Conservation (phyloP, 2,329 filamentous ascomycete species). For the Zasmidium citrigriseum region DNA sequence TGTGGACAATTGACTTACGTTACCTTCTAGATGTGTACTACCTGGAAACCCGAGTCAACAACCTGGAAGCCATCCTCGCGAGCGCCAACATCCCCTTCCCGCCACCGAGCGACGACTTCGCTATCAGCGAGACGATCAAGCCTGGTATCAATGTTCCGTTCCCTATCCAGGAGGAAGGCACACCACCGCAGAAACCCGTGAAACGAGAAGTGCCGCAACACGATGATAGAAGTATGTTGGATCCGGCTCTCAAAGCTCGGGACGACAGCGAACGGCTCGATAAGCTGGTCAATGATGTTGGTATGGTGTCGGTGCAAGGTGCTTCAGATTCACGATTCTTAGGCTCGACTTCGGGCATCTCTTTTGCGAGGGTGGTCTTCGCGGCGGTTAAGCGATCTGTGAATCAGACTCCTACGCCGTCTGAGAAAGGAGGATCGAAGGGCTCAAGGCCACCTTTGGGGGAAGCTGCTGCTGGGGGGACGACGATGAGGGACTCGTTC, state of each 20-base stretch:
- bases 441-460: slow-evolving; percentile 58
- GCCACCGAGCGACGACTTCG: slow-evolving; percentile 65
- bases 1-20: no score
- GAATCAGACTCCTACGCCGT: slow-evolving; percentile 54
- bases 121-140: slow-evolving; percentile 39
- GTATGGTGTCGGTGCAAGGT: slow-evolving; percentile 74
- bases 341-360: slow-evolving; percentile 85
- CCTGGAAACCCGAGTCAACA: slow-evolving; percentile 80
- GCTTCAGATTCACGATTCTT: slow-evolving; percentile 76
- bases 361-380: slow-evolving; percentile 91
- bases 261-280: slow-evolving; percentile 64
- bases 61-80: slow-evolving; percentile 75
- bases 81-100: slow-evolving; percentile 72
- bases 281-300: slow-evolving; percentile 68
- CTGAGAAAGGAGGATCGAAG: slow-evolving; percentile 59
- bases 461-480: slow-evolving; percentile 58
- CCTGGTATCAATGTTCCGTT: slow-evolving; percentile 39
- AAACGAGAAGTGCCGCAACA: background rate
- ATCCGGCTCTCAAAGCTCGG: slow-evolving; percentile 41
- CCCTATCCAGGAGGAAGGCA: slow-evolving; percentile 27
- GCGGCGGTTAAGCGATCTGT: slow-evolving; percentile 83
- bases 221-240: slow-evolving; percentile 14
- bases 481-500: slow-evolving; percentile 92
- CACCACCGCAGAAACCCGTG: slow-evolving; percentile 9
- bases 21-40: slow-evolving; percentile 71